Evolutionary conservation across 805 yeast species (phyloP), one percentile per base, ranked within the genome.

Genomic region (Hanseniaspora lachancei): DNA sequence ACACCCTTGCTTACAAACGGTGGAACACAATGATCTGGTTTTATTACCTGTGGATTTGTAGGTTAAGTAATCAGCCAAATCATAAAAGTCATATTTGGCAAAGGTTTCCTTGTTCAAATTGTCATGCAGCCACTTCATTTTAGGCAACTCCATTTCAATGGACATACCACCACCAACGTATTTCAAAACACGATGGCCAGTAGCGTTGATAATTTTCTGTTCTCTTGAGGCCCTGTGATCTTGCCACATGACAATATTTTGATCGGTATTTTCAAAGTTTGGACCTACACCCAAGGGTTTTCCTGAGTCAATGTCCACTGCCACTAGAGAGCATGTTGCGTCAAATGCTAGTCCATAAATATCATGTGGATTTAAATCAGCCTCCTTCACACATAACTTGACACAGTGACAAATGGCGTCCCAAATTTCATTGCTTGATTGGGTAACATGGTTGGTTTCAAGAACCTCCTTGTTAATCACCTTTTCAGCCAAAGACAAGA

Each of bases 151-250:
- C 97, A 93, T 93, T 70, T 91, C 98, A 64, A 93, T 85, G 51
- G 97, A 89, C 97, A 93, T 91, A 63, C 82, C 83, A 20, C 97
- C 97, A 58, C 98, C 98, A 20, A 93, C 97, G 67, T 87, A 93
- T 67, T 86, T 84, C 64, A 93, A 75, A 57, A 86, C 80, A 64
- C 78, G 80, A 65, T 88, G 95, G 38, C 77, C 77, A 0, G 96
- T 84, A 43, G 82, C 79, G 69, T 91, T 91, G 67, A 93, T 89
- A 57, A 73, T 78, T 56, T 79, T 72, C 15, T 96, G 89, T 66
- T 91, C 96, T 8, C 74, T 72, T 16, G 76, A 82, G 0, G 97
- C 97, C 60, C 98, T 78, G 69, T 93, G 98, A 72, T 93, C 98
- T 97, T 93, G 91, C 98, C 98, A 93, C 60, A 93, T 71, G 53